These are phyloP conservation scores for Apiotrichum laibachii DNA, from an alignment of 1,284 basidiomycete genomes.

Conservation along the genomic window DNA sequence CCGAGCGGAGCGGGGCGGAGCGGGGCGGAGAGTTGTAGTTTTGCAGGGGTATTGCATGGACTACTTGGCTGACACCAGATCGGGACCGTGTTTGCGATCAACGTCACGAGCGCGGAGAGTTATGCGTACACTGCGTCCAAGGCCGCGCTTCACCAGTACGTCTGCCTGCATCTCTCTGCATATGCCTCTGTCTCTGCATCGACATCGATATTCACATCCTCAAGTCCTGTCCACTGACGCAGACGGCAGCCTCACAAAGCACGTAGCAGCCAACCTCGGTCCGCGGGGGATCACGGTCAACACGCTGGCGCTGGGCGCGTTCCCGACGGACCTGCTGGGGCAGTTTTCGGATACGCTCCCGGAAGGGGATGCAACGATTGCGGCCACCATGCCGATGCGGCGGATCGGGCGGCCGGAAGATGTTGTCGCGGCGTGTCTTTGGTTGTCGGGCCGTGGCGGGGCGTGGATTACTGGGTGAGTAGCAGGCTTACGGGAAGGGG, in stretches of 20 bases:
- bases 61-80: constrained; percentile 52
- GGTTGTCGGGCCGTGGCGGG: not conserved
- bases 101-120: constrained; percentile 61
- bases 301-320: constrained; percentile 61
- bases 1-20: no score
- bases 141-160: constrained; percentile 50
- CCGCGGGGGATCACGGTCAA: constrained; percentile 62
- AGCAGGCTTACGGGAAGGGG: no score
- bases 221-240: no score
- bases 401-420: constrained; percentile 61
- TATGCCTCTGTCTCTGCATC: no score
- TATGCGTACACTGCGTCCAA: constrained; percentile 69
- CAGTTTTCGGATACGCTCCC: constrained; percentile 51
- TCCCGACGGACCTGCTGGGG: constrained; percentile 54
- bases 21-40: no score
- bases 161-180: no score
- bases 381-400: constrained; percentile 54
- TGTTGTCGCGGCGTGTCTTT: constrained; percentile 53
- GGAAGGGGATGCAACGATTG: constrained; percentile 53
- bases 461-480: constrained; percentile 7
- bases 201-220: no score
- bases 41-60: no score
- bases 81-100: constrained; percentile 62
- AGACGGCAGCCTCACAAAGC: constrained; percentile 16
- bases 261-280: constrained; percentile 60